Conservation (phyloP, 2,329 filamentous ascomycete genomes). For the Paecilomyces sp. region DNA sequence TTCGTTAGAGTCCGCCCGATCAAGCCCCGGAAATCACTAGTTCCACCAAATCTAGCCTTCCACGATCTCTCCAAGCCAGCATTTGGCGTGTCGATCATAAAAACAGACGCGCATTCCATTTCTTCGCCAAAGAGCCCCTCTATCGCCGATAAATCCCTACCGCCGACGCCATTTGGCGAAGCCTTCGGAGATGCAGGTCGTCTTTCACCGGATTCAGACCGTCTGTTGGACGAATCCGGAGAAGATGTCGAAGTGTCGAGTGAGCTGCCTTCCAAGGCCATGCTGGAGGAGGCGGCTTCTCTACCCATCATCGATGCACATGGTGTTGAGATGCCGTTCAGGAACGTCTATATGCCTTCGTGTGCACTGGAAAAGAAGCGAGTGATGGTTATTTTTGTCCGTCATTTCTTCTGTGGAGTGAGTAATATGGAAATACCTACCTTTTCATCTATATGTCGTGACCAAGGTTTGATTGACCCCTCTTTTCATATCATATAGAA, state of each 20-base stretch:
- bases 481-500: conserved; percentile 48
- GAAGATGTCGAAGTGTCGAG: not conserved
- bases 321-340: conserved; percentile 55
- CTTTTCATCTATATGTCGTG: not conserved
- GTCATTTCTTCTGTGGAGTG: conserved; percentile 77
- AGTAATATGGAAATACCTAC: conserved; percentile 24
- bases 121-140: not conserved
- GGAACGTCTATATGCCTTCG: conserved; percentile 46
- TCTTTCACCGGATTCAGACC: not conserved
- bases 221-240: not conserved
- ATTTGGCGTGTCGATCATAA: not conserved
- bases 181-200: not conserved
- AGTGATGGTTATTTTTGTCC: conserved; percentile 65
- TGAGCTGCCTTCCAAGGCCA: conserved; percentile 2
- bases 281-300: conserved; percentile 6
- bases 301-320: conserved; percentile 51
- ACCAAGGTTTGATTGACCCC: too few relatives aligned
- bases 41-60: not conserved
- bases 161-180: conserved; percentile 2
- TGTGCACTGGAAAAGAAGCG: conserved; percentile 33
- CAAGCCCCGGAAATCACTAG: not conserved
- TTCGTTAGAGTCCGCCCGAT: not conserved
- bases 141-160: conserved; percentile 5
- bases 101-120: not conserved
- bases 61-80: not conserved